Evolutionary conservation across 106 monocot genomes (phyloP).

Genomic region (Dendrobium huoshanense): DNA sequence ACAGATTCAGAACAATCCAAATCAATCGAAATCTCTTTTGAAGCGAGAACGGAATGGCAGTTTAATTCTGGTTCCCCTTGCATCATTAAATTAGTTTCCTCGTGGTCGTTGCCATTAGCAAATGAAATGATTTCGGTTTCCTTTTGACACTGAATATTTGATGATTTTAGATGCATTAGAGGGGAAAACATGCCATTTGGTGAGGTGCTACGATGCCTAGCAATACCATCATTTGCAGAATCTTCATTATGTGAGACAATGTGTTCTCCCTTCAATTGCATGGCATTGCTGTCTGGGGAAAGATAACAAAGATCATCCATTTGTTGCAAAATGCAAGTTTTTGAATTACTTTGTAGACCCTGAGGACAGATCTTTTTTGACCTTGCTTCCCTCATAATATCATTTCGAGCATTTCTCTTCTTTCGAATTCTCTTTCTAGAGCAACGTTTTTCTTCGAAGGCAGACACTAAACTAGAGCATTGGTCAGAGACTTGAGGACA

Average conservation of each 20-base stretch:
- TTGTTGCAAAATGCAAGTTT: slow-evolving; percentile 10
- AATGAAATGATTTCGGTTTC: slow-evolving; percentile 2
- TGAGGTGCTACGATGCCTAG: slow-evolving; percentile 1
- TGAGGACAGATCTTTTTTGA: slow-evolving; percentile 26
- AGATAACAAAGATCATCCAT: background rate
- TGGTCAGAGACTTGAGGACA: slow-evolving; percentile 8
- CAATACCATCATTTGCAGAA: slow-evolving; percentile 4
- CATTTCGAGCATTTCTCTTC: slow-evolving; percentile 6
- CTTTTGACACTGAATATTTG: slow-evolving; percentile 9
- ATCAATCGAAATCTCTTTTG: slow-evolving; percentile 2
- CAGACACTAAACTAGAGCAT: slow-evolving; percentile 21
- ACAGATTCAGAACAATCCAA: slow-evolving; percentile 17
- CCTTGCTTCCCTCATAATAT: slow-evolving; percentile 13
- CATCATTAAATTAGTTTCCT: background rate
- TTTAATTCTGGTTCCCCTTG: background rate
- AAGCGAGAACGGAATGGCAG: background rate
- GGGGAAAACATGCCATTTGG: slow-evolving; percentile 4
- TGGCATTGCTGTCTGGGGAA: slow-evolving; percentile 1
- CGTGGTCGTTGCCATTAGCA: background rate
- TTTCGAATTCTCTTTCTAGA: slow-evolving; percentile 48
- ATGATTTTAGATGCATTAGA: slow-evolving; percentile 5
- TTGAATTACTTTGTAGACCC: slow-evolving; percentile 9
- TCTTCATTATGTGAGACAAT: slow-evolving; percentile 1
- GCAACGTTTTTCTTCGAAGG: slow-evolving; percentile 23
- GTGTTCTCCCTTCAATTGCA: background rate